These are phyloP conservation scores for Vigna unguiculata DNA, from an alignment of 306 rosid genomes.

Conservation along the genomic window DNA sequence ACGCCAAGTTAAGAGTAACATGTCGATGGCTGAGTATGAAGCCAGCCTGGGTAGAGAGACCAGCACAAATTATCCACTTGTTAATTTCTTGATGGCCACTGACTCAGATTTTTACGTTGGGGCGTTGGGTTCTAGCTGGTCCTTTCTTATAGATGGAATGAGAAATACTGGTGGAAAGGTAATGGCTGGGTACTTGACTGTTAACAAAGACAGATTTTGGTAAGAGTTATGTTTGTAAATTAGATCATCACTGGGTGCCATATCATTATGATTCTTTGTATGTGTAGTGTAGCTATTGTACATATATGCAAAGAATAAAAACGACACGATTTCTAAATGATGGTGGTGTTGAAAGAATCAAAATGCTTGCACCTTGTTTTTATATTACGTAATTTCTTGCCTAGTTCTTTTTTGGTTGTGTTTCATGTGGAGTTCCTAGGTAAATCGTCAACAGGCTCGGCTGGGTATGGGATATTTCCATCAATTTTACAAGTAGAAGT, in stretches of 20 bases:
- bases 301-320: slow-evolving; percentile 24
- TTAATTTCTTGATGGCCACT: slow-evolving; percentile 92
- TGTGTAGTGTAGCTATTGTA: slow-evolving; percentile 38
- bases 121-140: slow-evolving; percentile 96
- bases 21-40: slow-evolving; percentile 78
- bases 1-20: slow-evolving; percentile 65
- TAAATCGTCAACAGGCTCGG: neutral
- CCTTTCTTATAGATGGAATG: slow-evolving; percentile 93
- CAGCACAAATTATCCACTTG: slow-evolving; percentile 87
- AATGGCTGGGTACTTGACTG: slow-evolving; percentile 93
- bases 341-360: neutral
- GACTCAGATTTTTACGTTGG: slow-evolving; percentile 90
- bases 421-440: neutral
- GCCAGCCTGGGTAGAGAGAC: slow-evolving; percentile 78
- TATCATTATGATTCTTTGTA: slow-evolving; percentile 21
- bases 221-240: slow-evolving; percentile 50
- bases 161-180: slow-evolving; percentile 95
- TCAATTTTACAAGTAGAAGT: too few species aligned
- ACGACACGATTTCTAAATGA: slow-evolving; percentile 3
- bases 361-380: neutral
- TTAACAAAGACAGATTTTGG: slow-evolving; percentile 95
- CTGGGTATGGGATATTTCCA: slow-evolving; percentile 22
- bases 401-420: neutral
- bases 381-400: neutral
- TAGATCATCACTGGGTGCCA: slow-evolving; percentile 22